A percentile compares a stretch with the other conserved stretches of the same genome.
Conservation (phyloP, 2,329 filamentous ascomycete genomes). For the Chaetomiaceae sp. region DNA sequence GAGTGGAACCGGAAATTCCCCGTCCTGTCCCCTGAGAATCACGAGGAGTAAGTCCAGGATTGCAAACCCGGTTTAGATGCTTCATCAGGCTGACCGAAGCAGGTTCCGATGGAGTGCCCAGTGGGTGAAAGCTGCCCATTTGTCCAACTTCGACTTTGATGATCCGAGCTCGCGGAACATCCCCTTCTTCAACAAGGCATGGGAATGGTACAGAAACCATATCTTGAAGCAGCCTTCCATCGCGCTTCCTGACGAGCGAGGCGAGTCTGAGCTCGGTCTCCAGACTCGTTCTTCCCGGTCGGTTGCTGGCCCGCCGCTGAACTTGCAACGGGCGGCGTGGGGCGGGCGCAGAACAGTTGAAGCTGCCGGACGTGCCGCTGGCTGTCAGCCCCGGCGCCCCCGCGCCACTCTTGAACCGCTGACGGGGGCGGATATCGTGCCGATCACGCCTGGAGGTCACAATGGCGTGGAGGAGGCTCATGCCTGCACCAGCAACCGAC, state of each 20-base stretch:
- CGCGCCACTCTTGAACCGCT: slow-evolving; percentile 6
- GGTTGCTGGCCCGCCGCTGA: slow-evolving; percentile 18
- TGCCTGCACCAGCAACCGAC: slow-evolving; percentile 14
- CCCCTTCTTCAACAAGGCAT: slow-evolving; percentile 19
- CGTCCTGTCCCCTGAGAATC: slow-evolving; percentile 39
- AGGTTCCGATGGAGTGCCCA: slow-evolving; percentile 14
- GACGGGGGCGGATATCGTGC: slow-evolving; percentile 10
- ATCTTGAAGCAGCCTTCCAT: not conserved
- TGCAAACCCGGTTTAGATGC: not conserved
- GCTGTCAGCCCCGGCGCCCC: slow-evolving; percentile 4
- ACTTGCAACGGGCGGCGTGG: slow-evolving; percentile 5
- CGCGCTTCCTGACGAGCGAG: too few species aligned
- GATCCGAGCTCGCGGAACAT: slow-evolving; percentile 15
- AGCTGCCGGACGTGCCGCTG: not conserved
- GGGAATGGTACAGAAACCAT: slow-evolving; percentile 11
- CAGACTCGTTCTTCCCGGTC: too few species aligned
- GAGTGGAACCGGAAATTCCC: slow-evolving; percentile 36
- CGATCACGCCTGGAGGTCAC: slow-evolving; percentile 3
- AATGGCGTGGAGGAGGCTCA: slow-evolving; percentile 22
- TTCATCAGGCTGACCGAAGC: not conserved
- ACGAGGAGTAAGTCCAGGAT: slow-evolving; percentile 22
- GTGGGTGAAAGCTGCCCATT: slow-evolving; percentile 24
- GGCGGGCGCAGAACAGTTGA: slow-evolving; percentile 10
- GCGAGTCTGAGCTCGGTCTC: too few species aligned
- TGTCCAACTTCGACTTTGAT: slow-evolving; percentile 24